Evolutionary conservation across 306 rosid genomes (phyloP).

Genomic region (Quercus mongolica): DNA sequence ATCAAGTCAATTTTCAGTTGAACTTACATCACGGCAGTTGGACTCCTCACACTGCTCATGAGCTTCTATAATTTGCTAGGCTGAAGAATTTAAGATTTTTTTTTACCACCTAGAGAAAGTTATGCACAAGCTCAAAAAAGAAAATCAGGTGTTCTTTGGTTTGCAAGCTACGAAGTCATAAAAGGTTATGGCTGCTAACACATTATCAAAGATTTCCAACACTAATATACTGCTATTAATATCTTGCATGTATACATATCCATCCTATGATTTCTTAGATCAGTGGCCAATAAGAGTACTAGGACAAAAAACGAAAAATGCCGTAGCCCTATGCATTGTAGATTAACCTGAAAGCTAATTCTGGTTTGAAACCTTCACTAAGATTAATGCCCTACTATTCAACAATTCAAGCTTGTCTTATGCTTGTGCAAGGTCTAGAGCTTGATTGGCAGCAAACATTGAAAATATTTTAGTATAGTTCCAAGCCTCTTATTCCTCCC

Average conservation of each 20-base stretch:
- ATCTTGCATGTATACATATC: background rate
- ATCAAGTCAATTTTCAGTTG: background rate
- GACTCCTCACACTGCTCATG: background rate
- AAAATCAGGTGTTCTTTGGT: too few relatives aligned
- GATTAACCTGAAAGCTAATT: background rate
- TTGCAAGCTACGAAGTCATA: background rate
- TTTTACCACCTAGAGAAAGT: too few relatives aligned
- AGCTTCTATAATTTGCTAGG: background rate
- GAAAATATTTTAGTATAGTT: too few relatives aligned
- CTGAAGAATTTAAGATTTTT: background rate
- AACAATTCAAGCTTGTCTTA: background rate
- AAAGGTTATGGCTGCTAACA: background rate
- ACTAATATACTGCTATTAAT: background rate
- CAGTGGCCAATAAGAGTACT: background rate
- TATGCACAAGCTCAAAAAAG: too few relatives aligned
- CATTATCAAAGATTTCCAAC: background rate
- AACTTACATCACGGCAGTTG: background rate
- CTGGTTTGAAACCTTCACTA: background rate
- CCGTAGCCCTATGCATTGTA: too few relatives aligned
- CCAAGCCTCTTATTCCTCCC: too few relatives aligned
- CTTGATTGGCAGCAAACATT: too few relatives aligned
- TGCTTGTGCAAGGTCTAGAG: too few relatives aligned
- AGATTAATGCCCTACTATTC: background rate
- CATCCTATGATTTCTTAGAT: background rate
- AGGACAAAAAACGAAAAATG: too few relatives aligned